Evolutionary conservation across 306 rosid species (phyloP).

Genomic region (Canavalia gladiata): DNA sequence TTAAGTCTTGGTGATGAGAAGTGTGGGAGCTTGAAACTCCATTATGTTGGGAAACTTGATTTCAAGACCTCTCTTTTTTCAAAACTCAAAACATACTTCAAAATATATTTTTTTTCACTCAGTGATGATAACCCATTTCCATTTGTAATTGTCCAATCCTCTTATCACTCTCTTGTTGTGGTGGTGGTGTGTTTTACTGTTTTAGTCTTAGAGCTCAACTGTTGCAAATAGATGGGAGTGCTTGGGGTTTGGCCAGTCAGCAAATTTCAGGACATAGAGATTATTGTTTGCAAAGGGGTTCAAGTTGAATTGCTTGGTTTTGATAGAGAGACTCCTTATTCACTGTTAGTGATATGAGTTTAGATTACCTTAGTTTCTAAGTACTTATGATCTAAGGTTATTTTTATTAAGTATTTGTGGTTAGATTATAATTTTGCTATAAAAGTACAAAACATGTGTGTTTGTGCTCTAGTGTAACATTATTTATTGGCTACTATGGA

Average conservation of each 20-base stretch:
- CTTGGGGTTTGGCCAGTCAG: constrained; percentile 52
- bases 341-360: constrained; percentile 24
- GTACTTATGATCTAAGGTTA: background rate
- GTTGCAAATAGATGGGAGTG: constrained; percentile 49
- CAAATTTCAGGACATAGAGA: constrained; percentile 45
- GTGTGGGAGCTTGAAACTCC: no score
- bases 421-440: background rate
- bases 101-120: no score
- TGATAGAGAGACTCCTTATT: constrained; percentile 59
- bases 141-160: no score
- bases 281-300: constrained; percentile 49
- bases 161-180: no score
- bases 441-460: background rate
- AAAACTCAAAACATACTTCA: no score
- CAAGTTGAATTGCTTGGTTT: constrained; percentile 58
- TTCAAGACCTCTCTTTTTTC: no score
- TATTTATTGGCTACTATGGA: background rate
- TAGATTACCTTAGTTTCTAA: background rate
- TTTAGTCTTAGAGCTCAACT: background rate
- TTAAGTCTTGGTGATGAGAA: no score
- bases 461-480: background rate
- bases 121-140: no score
- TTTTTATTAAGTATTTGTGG: constrained; percentile 14
- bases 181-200: no score
- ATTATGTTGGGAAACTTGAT: no score